Evolutionary conservation across 1,139 yeast genomes (phyloP), one percentile per base, ranked within the genome.

Genomic region (Wickerhamomyces sp.): DNA sequence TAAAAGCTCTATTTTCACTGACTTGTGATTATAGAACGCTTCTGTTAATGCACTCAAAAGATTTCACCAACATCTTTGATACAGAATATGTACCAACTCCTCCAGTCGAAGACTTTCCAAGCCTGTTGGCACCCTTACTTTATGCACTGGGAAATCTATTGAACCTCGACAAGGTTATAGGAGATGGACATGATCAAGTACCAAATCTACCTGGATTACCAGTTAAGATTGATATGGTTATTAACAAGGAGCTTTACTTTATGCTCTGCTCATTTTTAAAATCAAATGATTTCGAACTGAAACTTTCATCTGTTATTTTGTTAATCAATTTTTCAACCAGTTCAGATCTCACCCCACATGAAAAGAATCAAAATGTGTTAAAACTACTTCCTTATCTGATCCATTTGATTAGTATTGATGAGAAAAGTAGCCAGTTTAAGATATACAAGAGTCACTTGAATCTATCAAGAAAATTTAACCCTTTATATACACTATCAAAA

Each of bases 221-320:
- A 12, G 31, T 43, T 48, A 65, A 65, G 45, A 72, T 68, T n/a
- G 67, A 69, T 34, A 64, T 67, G 39, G 64, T 78, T 47, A 63
- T 76, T 59, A 71, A 76, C 1, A 42, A 45, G 25, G 55, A 58
- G 13, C 38, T 59, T 7, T 60, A 57, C 26, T 61, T 59, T 40
- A 51, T 55, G 5, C 39, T 62, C 22, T 50, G 54, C 2, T 51
- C 63, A 3, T 48, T 60, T 7, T 44, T 63, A 30, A 56, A 54
- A 28, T 45, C 58, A 5, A 55, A 49, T 29, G 54, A 57, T 37
- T 45, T 47, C 25, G 56, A 56, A 28, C 33, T 63, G 28, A 56
- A 57, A 32, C 43, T 61, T 29, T 54, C 64, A 7, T 42, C 63
- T 0, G 45, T 60, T 28, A 52, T 58, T 21, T 51, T 61, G 2